Evolutionary conservation across 352 stramenopile genomes (phyloP), one percentile per base, ranked within the genome.

Genomic region (Globisporangium nagaii): DNA sequence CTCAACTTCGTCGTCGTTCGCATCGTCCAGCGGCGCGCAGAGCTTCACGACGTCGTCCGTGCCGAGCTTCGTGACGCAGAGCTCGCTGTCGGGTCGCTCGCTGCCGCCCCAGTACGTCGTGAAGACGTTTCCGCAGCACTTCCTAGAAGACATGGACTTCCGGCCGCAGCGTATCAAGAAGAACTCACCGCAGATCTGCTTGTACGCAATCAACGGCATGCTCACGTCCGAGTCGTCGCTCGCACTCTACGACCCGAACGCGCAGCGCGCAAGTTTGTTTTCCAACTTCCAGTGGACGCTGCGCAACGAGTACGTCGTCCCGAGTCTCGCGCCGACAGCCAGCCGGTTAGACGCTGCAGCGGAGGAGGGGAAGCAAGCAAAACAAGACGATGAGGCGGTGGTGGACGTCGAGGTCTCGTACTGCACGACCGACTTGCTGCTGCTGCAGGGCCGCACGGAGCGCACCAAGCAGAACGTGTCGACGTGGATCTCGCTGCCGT

Each of bases 41-140:
- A 60, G 35, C 35, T 60, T 60, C 53, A 60, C 48, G 48, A 49
- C 53, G n/a, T n/a, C n/a, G n/a, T n/a, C n/a, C 8, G 42, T 53
- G 13, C 46, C 46, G 15, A 53, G 46, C 32, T 53, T 53, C 5
- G 15, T 22, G 11, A 53, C 46, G 31, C 31, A 36, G 25, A 52
- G 54, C 36, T 20, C 35, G 20, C 32, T 48, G 19, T 25, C 43
- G 17, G 25, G 27, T 22, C 10, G 24, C 0, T 15, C 24, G 7
- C 28, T 9, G 9, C 59, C 56, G 22, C 59, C 64, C 3, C 66
- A 65, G 45, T 88, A 78, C 56, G 75, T 88, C 20, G 69, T 93
- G 37, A 90, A 86, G 45, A 95, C 85, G 27, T 95, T 95, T 32
- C 85, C 83, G 12, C 67, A 93, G 56, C 83, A 93, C 40, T 93